Base-by-base conservation (phyloP, 1,284 basidiomycete genomes). In the Irpex lacteus region DNA sequence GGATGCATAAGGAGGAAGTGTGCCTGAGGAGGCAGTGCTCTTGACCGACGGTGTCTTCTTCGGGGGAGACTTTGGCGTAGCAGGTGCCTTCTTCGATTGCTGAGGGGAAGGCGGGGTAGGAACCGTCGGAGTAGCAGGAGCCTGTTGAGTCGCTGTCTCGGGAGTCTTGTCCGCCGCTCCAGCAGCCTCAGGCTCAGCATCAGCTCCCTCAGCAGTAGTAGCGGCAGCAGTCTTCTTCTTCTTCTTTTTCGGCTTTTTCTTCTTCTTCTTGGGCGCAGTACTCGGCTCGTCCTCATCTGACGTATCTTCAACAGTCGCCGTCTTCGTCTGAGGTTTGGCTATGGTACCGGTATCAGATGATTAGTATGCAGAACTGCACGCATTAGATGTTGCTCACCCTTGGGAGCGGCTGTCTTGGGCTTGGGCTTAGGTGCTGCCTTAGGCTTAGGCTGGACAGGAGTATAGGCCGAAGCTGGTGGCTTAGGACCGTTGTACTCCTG, bases 261-360 rank as follows among this genome's bases (percentile, higher is more conserved):
- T 86, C 88, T 71, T 90, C 57, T 70, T 70, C 63, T 70, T 70
- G 11, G 66, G 54, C 3, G 65, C 18, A 38, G 66, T 60, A 13
- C 53, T 54, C 15, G 62, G 44, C 40, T 68, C 67, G 15, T 69
- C 69, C 55, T 70, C 74, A 60, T 76, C 74, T 40, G 89, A 87
- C 0, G 84, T 85, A 47, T 91, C 89, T 69, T 90, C 89, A 7
- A 89, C 80, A 0, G 86, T 88, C 4, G 83, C 78, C 61, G 80
- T 81, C 40, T 77, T 75, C 60, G 74, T 77, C 69, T 79, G 78
- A 38, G 65, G 62, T 63, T 49, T 32, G 26, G 26, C 26, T 26
- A 26, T 26, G 26, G 26, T 21, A 32, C 5, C 26, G 63, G 50
- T 57, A 34, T 37, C 36, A 40, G 44, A 19, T 57, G 11, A 3